phyloP scores from a whole-genome alignment of 768 basidiomycete species.

The Gloeophyllum trabeum region DNA sequence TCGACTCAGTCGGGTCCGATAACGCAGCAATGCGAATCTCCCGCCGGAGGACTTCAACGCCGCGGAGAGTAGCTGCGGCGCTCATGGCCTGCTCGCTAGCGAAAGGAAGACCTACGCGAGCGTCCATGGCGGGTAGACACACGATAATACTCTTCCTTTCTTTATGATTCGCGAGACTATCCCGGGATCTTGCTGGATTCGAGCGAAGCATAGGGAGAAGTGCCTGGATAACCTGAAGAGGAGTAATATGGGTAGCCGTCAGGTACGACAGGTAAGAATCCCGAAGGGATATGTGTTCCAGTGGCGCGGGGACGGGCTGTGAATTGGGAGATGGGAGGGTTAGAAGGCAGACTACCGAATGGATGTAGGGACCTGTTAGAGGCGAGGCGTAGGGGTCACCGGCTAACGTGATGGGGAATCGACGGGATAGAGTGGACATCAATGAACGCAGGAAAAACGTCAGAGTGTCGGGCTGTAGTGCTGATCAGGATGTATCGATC shows the following conservation, averaged over 20 bases:
- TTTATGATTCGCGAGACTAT: constrained; percentile 34
- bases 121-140: constrained; percentile 64
- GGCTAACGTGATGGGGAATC: constrained; percentile 66
- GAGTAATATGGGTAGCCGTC: constrained; percentile 63
- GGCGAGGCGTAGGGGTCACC: constrained; percentile 76
- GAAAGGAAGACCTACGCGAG: constrained; percentile 67
- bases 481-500: not conserved
- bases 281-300: constrained; percentile 59
- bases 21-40: constrained; percentile 52
- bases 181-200: constrained; percentile 41
- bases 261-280: constrained; percentile 61
- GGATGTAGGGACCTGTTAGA: constrained; percentile 56
- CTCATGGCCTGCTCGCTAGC: constrained; percentile 59
- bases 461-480: constrained; percentile 52
- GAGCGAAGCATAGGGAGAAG: constrained; percentile 68
- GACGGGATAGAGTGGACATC: constrained; percentile 66
- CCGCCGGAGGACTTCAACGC: constrained; percentile 59
- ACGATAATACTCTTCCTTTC: constrained; percentile 43
- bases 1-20: constrained; percentile 42
- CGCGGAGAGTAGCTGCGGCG: constrained; percentile 62
- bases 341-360: constrained; percentile 70
- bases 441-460: constrained; percentile 74
- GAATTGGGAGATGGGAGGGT: constrained; percentile 31
- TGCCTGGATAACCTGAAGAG: constrained; percentile 66
- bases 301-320: constrained; percentile 37